phyloP scores from a whole-genome alignment of 2,329 filamentous ascomycete species.

The Ophiostoma fasciatum region DNA sequence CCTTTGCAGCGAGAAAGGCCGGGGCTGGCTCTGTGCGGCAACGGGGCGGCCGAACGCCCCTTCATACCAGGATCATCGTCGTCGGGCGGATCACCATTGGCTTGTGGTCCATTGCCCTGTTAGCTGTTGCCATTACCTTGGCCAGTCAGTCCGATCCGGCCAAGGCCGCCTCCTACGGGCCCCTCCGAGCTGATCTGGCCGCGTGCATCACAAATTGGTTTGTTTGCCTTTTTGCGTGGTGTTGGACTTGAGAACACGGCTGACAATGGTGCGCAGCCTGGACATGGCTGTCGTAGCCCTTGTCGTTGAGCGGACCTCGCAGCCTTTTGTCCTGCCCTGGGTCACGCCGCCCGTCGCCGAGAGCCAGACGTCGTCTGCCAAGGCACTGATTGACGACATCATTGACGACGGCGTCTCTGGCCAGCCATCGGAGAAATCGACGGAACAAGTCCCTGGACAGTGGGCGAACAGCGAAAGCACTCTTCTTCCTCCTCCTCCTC shows the following conservation, averaged over 20 bases:
- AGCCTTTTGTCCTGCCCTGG: constrained; percentile 13
- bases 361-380: constrained; percentile 5
- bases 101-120: constrained; percentile 16
- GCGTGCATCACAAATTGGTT: constrained; percentile 8
- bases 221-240: no score
- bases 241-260: no score
- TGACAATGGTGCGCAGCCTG: neutral
- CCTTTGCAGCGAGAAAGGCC: constrained; percentile 15
- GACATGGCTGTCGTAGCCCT: constrained; percentile 4
- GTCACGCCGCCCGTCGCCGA: constrained; percentile 10
- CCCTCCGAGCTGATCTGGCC: constrained; percentile 8
- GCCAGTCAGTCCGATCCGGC: neutral
- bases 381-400: constrained; percentile 8
- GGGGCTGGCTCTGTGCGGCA: constrained; percentile 13
- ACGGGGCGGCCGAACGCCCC: constrained; percentile 15
- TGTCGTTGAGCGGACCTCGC: constrained; percentile 8
- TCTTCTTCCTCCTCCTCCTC: no score
- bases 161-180: neutral
- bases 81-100: constrained; percentile 15
- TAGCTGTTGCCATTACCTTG: constrained; percentile 15
- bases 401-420: constrained; percentile 3
- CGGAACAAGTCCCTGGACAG: no score
- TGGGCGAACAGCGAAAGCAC: no score
- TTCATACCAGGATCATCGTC: constrained; percentile 19
- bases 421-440: no score